These are phyloP conservation scores for Pinus albicaulis DNA, from an alignment of 75 land plant species.

Conservation along the genomic window DNA sequence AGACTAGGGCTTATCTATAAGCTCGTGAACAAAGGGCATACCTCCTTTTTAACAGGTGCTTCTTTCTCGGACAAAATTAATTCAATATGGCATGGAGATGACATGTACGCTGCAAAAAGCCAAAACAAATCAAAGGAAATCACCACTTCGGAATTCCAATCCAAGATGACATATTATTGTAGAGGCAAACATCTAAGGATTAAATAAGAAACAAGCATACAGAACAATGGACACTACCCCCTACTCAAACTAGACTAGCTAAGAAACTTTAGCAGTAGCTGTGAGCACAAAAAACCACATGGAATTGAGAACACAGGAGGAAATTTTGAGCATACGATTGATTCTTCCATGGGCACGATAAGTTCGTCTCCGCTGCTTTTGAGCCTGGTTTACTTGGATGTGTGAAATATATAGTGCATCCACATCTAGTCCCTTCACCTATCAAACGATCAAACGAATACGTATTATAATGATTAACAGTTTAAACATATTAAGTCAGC, in stretches of 20 bases:
- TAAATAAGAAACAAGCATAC: not conserved
- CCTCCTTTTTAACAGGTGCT: constrained; percentile 79
- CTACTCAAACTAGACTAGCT: not conserved
- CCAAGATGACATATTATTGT: no score
- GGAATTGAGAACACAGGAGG: not conserved
- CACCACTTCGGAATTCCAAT: not conserved
- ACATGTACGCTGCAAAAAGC: constrained; percentile 85
- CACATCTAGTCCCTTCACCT: constrained; percentile 73
- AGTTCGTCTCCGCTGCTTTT: constrained; percentile 67
- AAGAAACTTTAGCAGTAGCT: no score
- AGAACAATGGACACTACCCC: not conserved
- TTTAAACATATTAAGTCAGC: no score
- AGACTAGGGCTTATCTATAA: no score
- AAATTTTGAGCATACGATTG: constrained; percentile 41
- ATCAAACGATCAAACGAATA: not conserved
- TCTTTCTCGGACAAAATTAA: constrained; percentile 90
- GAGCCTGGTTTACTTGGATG: constrained; percentile 69
- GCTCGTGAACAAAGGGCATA: not conserved
- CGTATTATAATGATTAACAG: not conserved
- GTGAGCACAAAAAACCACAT: no score
- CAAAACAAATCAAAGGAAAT: no score
- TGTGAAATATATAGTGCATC: constrained; percentile 57
- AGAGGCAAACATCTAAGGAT: no score
- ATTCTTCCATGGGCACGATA: constrained; percentile 76
- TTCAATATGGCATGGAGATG: constrained; percentile 96